Evolutionary conservation across 2,329 filamentous ascomycete species (phyloP), one percentile per base, ranked within the genome.

Genomic region (Ophiostoma perfectum): DNA sequence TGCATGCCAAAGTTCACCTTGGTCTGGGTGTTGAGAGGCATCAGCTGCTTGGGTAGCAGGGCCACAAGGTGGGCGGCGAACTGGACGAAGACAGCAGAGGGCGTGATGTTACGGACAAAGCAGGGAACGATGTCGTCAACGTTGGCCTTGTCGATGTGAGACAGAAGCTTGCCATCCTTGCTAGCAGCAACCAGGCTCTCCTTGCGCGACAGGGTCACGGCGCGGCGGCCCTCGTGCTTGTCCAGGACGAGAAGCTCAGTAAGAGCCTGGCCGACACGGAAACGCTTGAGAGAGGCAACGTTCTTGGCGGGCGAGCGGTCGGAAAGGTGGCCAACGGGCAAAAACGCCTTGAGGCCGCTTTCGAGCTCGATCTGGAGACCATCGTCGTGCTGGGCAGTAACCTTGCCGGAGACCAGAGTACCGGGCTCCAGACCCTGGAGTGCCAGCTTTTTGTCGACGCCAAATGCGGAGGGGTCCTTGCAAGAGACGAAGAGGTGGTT

Each of bases 401-500:
- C 91, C 64, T 87, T 91, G 65, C 89, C 95, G 45, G 88, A 87
- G 11, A 97, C 90, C 58, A 94, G 76, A 67, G 89, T 83, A 47
- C 94, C 93, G 55, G 91, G 80, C 70, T 88, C 84, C 36, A 98
- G 81, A 55, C 86, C 86, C 75, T 90, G 88, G 73, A 96, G 87
- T 0, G 90, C 90, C 70, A 87, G 86, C 75, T 95, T 91, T 75
- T 91, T 90, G 52, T 91, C 88, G 27, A 87, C 74, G 9, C 90
- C 90, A 74, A 95, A 92, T 0, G 87, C 86, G 39, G 88, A 86
- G 8, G 91, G 91, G 73, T 97, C 93, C 78, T 96, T 97, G 83
- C 95, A 99, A 27, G 94, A 96, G 4, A 99, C 91, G 49, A 92
- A 86, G 72, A 99, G 85, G 72, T 90, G 89, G 70, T 84, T 83